Percentiles rank a stretch among this genome's conserved stretches.
These are phyloP conservation scores for Mycena vitilis DNA, from an alignment of 768 basidiomycete genomes.

Conservation along the genomic window DNA sequence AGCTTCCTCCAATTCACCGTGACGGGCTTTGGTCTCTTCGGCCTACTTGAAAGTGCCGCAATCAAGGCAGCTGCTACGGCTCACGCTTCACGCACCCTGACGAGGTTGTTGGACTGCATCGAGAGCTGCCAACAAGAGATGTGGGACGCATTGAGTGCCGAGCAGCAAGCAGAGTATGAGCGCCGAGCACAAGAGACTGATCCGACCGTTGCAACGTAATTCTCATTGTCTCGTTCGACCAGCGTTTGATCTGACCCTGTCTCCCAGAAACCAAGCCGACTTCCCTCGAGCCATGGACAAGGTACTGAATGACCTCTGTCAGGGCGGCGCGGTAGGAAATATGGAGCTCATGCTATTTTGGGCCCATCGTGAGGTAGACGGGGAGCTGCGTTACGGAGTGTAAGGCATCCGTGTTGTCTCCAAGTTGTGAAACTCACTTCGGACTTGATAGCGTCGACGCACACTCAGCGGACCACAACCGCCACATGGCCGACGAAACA, in stretches of 20 bases:
- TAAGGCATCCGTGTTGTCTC: neutral
- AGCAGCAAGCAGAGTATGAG: neutral
- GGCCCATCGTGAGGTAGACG: conserved; percentile 2
- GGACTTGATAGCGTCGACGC: conserved; percentile 4
- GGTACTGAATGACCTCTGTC: neutral
- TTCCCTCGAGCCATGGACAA: neutral
- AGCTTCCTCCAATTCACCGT: too few species aligned
- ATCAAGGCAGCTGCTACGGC: too few species aligned
- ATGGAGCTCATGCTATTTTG: conserved; percentile 3
- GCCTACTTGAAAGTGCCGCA: too few species aligned
- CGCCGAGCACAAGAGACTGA: neutral
- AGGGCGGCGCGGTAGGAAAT: neutral
- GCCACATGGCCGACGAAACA: neutral
- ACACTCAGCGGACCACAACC: neutral
- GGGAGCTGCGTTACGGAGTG: conserved; percentile 5
- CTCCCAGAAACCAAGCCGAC: conserved; percentile 2
- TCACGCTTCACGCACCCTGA: too few species aligned
- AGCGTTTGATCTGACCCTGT: neutral
- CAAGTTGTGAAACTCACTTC: neutral
- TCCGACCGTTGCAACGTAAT: neutral
- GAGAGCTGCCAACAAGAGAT: neutral
- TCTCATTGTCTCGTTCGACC: neutral
- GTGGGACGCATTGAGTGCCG: neutral
- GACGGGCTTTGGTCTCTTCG: too few species aligned
- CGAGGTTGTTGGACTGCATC: too few species aligned